Evolutionary conservation across 2,329 filamentous ascomycete species (phyloP).

Genomic region (Alternaria postmessia): DNA sequence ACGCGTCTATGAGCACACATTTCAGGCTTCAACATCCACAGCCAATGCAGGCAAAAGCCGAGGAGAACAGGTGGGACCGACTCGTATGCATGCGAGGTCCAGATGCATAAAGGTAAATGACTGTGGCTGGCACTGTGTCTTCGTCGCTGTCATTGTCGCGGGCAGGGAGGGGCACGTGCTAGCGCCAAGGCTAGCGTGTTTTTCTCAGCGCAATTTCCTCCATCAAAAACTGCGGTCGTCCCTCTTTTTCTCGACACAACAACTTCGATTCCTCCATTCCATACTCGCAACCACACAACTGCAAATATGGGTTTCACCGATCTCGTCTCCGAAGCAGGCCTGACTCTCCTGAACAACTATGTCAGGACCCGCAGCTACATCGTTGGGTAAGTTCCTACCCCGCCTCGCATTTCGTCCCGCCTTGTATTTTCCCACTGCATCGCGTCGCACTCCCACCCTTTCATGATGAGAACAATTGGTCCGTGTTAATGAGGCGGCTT

Average conservation of each 20-base stretch:
- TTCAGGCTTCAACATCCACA: constrained; percentile 11
- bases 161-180: constrained; percentile 22
- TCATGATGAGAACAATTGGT: constrained; percentile 89
- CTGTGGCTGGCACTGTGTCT: neutral
- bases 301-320: constrained; percentile 74
- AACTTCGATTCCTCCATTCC: constrained; percentile 19
- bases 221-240: constrained; percentile 29
- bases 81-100: neutral
- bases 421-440: constrained; percentile 27
- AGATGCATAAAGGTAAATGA: constrained; percentile 3
- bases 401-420: constrained; percentile 30
- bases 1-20: constrained; percentile 13
- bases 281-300: constrained; percentile 21
- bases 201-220: constrained; percentile 30
- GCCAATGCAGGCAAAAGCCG: neutral
- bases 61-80: neutral
- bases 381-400: constrained; percentile 72
- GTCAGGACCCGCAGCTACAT: constrained; percentile 81
- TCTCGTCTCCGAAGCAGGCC: constrained; percentile 70
- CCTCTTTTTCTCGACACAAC: constrained; percentile 24
- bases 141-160: neutral
- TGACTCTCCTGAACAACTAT: constrained; percentile 75
- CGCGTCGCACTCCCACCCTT: constrained; percentile 44
- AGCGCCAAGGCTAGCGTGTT: constrained; percentile 23
- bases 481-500: constrained; percentile 95